A percentile compares a stretch with the other conserved stretches of the same genome.
phyloP scores from a whole-genome alignment of 2,329 filamentous ascomycete species.

The Macrophomina tecta region DNA sequence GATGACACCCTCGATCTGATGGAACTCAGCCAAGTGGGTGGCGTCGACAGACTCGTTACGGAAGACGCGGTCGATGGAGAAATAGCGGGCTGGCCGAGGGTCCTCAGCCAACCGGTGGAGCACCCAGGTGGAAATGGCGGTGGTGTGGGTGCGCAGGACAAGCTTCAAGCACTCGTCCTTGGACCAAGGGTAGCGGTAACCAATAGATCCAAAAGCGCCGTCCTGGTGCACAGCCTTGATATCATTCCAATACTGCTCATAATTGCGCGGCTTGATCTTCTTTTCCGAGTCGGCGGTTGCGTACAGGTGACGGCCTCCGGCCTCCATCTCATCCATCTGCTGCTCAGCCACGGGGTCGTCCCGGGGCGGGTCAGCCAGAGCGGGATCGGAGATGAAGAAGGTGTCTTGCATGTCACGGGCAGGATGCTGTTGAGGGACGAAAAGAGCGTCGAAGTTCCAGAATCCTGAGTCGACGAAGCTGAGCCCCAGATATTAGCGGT shows the following conservation, averaged over 20 bases:
- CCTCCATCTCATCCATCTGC: conserved; percentile 57
- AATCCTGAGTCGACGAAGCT: conserved; percentile 93
- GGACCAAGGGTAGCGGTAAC: conserved; percentile 94
- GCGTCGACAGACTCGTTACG: conserved; percentile 96
- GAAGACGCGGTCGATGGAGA: conserved; percentile 98
- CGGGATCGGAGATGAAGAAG: conserved; percentile 95
- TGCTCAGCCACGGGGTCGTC: conserved; percentile 59
- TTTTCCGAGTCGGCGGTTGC: conserved; percentile 59
- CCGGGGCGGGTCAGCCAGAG: conserved; percentile 70
- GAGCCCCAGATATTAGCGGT: not conserved
- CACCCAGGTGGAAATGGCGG: conserved; percentile 87
- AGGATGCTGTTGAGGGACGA: conserved; percentile 96
- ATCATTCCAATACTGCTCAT: conserved; percentile 86
- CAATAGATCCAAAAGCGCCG: conserved; percentile 92
- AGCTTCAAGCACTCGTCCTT: conserved; percentile 84
- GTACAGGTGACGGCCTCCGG: conserved; percentile 58
- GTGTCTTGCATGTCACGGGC: conserved; percentile 97
- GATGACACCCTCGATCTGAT: conserved; percentile 98
- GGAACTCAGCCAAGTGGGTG: conserved; percentile 96
- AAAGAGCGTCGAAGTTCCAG: conserved; percentile 98
- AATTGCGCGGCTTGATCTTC: conserved; percentile 65
- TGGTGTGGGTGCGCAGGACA: conserved; percentile 95
- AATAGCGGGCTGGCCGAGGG: conserved; percentile 90
- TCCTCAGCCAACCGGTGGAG: conserved; percentile 86
- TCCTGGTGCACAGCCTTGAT: conserved; percentile 85